These are phyloP conservation scores for Pichia sp. DNA, from an alignment of 1,139 yeast genomes.

Conservation along the genomic window DNA sequence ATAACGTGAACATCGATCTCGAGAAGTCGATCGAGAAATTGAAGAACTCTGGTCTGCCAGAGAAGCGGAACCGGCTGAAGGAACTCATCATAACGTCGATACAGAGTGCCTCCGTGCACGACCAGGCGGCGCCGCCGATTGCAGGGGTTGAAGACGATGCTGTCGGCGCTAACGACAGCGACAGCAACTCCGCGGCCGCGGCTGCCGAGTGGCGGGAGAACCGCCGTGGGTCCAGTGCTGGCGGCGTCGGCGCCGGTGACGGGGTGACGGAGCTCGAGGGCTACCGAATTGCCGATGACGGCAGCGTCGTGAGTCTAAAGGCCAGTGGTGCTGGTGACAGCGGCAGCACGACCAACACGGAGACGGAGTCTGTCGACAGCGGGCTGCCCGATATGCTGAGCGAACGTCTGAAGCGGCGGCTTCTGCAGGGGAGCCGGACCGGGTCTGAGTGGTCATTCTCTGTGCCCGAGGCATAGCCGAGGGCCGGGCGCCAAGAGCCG, in stretches of 20 bases:
- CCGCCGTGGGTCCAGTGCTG: not conserved
- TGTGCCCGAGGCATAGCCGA: not conserved
- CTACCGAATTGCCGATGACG: conserved; percentile 11
- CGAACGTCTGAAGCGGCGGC: conserved; percentile 28
- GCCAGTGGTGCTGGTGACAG: not conserved
- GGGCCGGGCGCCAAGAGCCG: not conserved
- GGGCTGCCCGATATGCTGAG: conserved; percentile 22
- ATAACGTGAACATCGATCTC: conserved; percentile 51
- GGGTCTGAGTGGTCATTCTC: conserved; percentile 11
- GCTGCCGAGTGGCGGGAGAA: not conserved
- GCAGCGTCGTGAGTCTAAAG: conserved; percentile 9
- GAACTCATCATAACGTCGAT: conserved; percentile 17
- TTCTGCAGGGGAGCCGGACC: conserved; percentile 21
- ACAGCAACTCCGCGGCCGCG: not conserved
- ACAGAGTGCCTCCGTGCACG: conserved; percentile 8
- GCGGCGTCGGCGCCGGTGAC: not conserved
- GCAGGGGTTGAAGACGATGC: not conserved
- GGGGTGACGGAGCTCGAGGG: conserved; percentile 9
- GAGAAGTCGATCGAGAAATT: conserved; percentile 68
- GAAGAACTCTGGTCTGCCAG: conserved; percentile 65
- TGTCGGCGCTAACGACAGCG: not conserved
- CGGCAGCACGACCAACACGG: not conserved
- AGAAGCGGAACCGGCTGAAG: conserved; percentile 31
- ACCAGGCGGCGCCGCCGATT: too few relatives aligned
- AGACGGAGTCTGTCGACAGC: not conserved